phyloP scores from a whole-genome alignment of 202 grass and related monocot genomes.

The Alloteropsis angusta region DNA sequence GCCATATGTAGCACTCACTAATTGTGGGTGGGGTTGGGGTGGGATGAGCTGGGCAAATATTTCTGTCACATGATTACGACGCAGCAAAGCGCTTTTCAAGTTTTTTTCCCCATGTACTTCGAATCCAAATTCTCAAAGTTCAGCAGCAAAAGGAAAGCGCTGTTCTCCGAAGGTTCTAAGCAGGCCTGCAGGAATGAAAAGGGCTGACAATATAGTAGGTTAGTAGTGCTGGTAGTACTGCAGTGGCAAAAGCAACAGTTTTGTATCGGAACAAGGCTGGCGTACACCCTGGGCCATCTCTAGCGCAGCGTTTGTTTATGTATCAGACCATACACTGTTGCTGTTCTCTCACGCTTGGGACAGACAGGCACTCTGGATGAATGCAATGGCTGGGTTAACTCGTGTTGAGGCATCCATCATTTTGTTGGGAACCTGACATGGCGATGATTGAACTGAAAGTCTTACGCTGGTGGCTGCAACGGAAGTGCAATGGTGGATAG shows the following conservation, averaged over 20 bases:
- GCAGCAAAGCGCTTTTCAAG: slow-evolving; percentile 10
- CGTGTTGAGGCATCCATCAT: neutral
- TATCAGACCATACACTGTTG: neutral
- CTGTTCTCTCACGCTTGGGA: slow-evolving; percentile 20
- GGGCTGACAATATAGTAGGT: neutral
- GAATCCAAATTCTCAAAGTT: slow-evolving; percentile 11
- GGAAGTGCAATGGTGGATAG: neutral
- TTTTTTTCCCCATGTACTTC: neutral
- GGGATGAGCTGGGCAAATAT: neutral
- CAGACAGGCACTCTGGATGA: neutral
- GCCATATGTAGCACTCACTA: slow-evolving; percentile 25
- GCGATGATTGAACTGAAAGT: slow-evolving; percentile 1
- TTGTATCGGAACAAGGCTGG: slow-evolving; percentile 31
- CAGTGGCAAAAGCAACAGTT: slow-evolving; percentile 27
- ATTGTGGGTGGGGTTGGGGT: neutral
- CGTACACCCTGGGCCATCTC: slow-evolving; percentile 11
- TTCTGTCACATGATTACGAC: slow-evolving; percentile 25
- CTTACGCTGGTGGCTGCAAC: neutral
- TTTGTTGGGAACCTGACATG: slow-evolving; percentile 3
- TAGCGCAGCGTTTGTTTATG: neutral
- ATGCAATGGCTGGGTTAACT: neutral
- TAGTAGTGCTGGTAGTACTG: neutral
- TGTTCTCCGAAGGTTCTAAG: slow-evolving; percentile 27
- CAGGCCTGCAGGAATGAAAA: neutral
- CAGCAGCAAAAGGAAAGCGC: slow-evolving; percentile 12